Evolutionary conservation across 495 filamentous ascomycete genomes (phyloP), one percentile per base, ranked within the genome.

Genomic region (Aspergillus avenaceus): DNA sequence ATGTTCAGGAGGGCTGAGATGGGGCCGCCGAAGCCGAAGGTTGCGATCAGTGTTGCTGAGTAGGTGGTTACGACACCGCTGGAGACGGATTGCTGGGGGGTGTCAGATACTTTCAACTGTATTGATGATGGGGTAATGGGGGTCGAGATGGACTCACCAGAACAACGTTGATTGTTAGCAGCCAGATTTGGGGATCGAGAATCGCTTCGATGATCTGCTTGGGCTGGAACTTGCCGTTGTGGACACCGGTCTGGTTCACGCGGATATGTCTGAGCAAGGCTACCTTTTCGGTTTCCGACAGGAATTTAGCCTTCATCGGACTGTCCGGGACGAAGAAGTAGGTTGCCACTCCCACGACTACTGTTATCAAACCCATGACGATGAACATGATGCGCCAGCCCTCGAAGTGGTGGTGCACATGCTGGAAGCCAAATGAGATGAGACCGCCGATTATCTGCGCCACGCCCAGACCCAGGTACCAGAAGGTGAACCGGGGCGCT

Each of bases 371-470:
- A 0, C 71, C 71, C 50, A 67, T 70, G 23, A 72, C 60, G 8
- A 70, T 46, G 49, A 71, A 71, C 64, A 71, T 68, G 16, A 66
- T 70, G 43, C 67, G 66, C 64, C 66, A 70, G 28, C 8, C 28
- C 9, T 3, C 28, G n/a, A 31, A 31, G 8, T 8, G n/a, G n/a
- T 31, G 2, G 9, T 31, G 28, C 28, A 3, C 28, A 8, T 31
- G 2, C 28, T 31, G 28, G 28, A 31, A 31, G 2, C 2, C 57
- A 45, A 57, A 86, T 4, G 79, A 80, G 8, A 86, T 59, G 13
- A 81, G 53, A 6, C 82, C 79, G 2, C 82, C 84, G 47, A 82
- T 57, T 23, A 87, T 86, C 19, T 80, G 81, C 0, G 78, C 84
- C 9, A 80, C 53, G 0, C 83, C 84, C 24, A 82, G 75, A 7